Evolutionary conservation across 2,329 filamentous ascomycete genomes (phyloP), one percentile per base, ranked within the genome.

Genomic region (Dactylonectria macrodidyma): DNA sequence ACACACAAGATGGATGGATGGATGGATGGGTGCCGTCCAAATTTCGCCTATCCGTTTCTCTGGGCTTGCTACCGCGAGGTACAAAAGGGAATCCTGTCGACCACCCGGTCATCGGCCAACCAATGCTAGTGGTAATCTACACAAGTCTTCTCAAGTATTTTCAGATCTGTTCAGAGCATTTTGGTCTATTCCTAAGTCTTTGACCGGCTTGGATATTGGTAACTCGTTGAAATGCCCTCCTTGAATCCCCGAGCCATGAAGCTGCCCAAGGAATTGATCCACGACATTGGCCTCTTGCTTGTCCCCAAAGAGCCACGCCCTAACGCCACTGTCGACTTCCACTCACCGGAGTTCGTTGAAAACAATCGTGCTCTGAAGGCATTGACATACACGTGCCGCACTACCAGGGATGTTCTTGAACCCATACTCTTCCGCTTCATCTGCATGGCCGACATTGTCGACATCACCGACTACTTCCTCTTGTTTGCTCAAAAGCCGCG

Each of bases 381-480:
- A 16, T 11, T 73, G 8, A 73, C 72, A 1, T 71, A 74, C 24
- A 7, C 50, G 1, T 73, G 72, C 19, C 70, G 44, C 24, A 51
- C 65, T 4, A 70, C 68, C 10, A 71, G 36, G 24, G 51, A 41
- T 12, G 5, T 74, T 5, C 55, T 74, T 24, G 68, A 71, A 24
- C 68, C 72, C 19, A 34, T 74, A 5, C 65, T 74, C 6, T 74
- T 70, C 16, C 70, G 72, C 3, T 48, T 70, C 51, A 22, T 74
- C 7, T 46, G 36, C n/a, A 58, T 74, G 10, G 33, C 34, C 6
- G 59, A 24, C 1, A 56, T 65, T 2, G 46, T 48, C 11, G 56
- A 73, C 2, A 47, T 74, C 16, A 61, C 60, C 6, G 50, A 63
- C 36, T 62, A 55, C 26, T 74, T 73, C 26, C 61, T 71, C 46